Percentiles rank a stretch among this genome's conserved stretches.
phyloP scores from a whole-genome alignment of 768 basidiomycete genomes.

The Boletus pseudopeckii region DNA sequence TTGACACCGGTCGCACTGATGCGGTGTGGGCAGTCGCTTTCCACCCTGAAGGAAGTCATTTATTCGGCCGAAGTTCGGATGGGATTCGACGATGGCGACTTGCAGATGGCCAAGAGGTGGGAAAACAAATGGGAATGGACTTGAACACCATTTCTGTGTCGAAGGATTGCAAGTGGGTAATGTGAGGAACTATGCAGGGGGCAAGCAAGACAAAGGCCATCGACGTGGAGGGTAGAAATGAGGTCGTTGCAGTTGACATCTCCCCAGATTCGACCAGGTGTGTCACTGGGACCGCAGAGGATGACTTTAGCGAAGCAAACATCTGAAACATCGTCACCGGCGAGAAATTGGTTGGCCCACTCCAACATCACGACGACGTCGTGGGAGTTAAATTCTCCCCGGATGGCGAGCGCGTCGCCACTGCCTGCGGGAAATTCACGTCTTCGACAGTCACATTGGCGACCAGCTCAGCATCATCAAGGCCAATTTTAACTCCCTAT shows the following conservation, averaged over 20 bases:
- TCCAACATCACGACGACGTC: not conserved
- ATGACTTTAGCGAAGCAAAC: too few relatives aligned
- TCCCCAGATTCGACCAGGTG: not conserved
- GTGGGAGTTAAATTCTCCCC: slow-evolving; percentile 1
- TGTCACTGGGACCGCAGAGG: not conserved
- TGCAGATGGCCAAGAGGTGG: too few relatives aligned
- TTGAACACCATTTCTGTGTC: not conserved
- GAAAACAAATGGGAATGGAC: not conserved
- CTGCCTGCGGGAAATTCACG: not conserved
- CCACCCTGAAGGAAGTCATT: slow-evolving; percentile 12
- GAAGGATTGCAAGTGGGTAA: not conserved
- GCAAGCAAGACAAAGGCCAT: not conserved
- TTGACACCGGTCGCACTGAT: too few relatives aligned
- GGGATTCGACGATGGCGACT: not conserved
- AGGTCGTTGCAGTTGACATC: not conserved
- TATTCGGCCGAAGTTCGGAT: not conserved
- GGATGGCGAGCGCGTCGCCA: not conserved
- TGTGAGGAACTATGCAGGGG: not conserved
- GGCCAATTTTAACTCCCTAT: accelerated
- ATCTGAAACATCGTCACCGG: not conserved
- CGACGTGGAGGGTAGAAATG: not conserved
- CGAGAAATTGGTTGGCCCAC: not conserved
- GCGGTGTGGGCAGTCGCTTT: too few relatives aligned
- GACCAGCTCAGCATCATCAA: not conserved
- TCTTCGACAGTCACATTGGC: slow-evolving; percentile 1